Conservation (phyloP, 768 basidiomycete species). For the Agrocybe pediades region DNA sequence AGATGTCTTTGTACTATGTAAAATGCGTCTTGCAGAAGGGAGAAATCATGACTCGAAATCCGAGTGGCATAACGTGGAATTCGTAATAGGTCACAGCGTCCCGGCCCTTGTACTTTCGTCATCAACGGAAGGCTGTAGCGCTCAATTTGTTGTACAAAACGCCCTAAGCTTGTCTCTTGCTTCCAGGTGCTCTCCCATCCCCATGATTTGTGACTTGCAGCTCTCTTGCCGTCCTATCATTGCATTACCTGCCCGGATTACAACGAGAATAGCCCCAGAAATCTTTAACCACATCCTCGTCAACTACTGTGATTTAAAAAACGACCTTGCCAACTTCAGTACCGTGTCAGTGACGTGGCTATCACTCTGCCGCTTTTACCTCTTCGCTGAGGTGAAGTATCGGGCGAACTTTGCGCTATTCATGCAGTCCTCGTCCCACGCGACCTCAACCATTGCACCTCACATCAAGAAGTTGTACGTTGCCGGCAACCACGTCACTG, state of each 20-base stretch:
- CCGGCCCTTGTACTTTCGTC: no score
- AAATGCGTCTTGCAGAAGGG: no score
- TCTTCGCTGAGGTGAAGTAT: constrained; percentile 33
- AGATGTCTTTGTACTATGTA: no score
- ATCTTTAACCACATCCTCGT: constrained; percentile 31
- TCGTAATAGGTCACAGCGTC: no score
- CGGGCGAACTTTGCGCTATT: constrained; percentile 26
- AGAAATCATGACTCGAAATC: no score
- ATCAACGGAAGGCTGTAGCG: no score
- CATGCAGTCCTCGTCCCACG: constrained; percentile 27
- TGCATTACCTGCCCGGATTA: constrained; percentile 21
- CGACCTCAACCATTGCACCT: constrained; percentile 23
- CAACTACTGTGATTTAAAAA: constrained; percentile 26
- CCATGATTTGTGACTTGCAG: no score
- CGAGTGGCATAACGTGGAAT: no score
- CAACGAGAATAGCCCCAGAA: constrained; percentile 32
- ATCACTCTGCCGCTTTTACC: constrained; percentile 30
- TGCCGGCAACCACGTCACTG: constrained; percentile 17
- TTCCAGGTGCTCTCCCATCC: no score
- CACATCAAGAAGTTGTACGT: constrained; percentile 31
- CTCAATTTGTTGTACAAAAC: no score
- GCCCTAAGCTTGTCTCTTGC: no score
- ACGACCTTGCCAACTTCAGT: constrained; percentile 30
- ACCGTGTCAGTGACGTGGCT: constrained; percentile 35
- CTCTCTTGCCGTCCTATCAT: not conserved